Evolutionary conservation across 768 basidiomycete species (phyloP).

Genomic region (Termitomyces eurrhizus): DNA sequence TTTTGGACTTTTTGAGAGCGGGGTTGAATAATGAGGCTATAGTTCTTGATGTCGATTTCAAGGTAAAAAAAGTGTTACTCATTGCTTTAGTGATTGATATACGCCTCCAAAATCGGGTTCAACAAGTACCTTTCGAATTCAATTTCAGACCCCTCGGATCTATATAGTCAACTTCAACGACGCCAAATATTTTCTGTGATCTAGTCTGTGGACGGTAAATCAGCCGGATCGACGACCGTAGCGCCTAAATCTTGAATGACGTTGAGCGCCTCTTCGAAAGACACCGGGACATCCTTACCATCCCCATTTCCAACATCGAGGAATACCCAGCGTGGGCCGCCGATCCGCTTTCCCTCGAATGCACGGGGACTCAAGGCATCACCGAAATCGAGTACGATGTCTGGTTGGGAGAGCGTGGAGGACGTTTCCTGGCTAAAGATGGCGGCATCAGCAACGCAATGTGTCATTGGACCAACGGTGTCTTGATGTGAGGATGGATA

Average conservation of each 20-base stretch:
- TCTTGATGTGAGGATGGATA: constrained; percentile 53
- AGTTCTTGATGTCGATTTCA: no score
- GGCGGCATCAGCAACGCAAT: constrained; percentile 51
- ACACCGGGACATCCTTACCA: no score
- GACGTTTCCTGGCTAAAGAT: constrained; percentile 53
- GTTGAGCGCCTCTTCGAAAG: constrained; percentile 35
- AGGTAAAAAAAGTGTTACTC: no score
- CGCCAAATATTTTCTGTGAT: constrained; percentile 16
- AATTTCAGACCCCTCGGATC: no score
- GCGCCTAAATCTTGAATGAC: constrained; percentile 39
- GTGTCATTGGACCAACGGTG: constrained; percentile 53
- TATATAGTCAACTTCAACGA: no score
- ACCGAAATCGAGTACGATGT: constrained; percentile 48
- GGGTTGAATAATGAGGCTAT: constrained; percentile 23
- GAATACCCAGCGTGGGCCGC: constrained; percentile 44
- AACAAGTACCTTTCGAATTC: constrained; percentile 21
- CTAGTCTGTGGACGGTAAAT: constrained; percentile 52
- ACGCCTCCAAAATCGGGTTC: no score
- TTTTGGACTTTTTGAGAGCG: constrained; percentile 41
- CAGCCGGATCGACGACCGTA: constrained; percentile 57
- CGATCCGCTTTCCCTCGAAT: constrained; percentile 48
- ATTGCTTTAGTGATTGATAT: no score
- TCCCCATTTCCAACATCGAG: constrained; percentile 16
- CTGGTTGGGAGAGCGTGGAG: constrained; percentile 51
- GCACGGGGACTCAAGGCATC: constrained; percentile 45